Conservation (phyloP, 768 basidiomycete genomes). For the Pleurotus cornucopiae region DNA sequence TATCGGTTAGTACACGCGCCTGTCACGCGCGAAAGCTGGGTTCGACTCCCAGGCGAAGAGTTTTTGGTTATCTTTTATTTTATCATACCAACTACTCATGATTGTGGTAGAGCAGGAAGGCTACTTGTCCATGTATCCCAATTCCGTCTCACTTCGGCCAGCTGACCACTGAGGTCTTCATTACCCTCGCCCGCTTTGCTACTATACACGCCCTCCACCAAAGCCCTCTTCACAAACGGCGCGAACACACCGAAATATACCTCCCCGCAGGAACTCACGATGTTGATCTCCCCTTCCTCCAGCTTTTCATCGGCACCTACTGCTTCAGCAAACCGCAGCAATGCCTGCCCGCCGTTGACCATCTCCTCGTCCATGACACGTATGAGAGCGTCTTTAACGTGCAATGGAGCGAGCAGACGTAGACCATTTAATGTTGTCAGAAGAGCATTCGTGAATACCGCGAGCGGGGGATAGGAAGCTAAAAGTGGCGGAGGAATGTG, state of each 20-base stretch:
- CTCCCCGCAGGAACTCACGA: conserved; percentile 43
- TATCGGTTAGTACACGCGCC: conserved; percentile 10
- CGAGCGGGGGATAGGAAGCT: conserved; percentile 72
- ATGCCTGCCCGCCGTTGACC: conserved; percentile 38
- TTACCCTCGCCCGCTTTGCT: conserved; percentile 17
- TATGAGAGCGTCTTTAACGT: conserved; percentile 58
- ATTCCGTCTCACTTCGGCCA: conserved; percentile 11
- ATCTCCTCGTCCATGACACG: conserved; percentile 63
- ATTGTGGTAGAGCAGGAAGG: neutral
- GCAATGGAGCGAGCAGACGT: conserved; percentile 72
- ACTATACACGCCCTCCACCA: conserved; percentile 76
- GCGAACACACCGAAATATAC: conserved; percentile 61
- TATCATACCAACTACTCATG: neutral
- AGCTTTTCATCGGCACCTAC: conserved; percentile 17
- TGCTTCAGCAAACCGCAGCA: conserved; percentile 5
- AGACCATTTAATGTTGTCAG: conserved; percentile 75
- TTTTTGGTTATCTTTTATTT: neutral
- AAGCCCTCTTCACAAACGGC: conserved; percentile 66
- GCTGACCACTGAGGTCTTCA: conserved; percentile 15
- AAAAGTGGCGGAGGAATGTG: conserved; percentile 72
- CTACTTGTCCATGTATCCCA: neutral
- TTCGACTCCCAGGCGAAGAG: conserved; percentile 10
- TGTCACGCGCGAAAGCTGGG: conserved; percentile 10
- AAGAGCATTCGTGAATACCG: conserved; percentile 66
- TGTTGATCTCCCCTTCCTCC: conserved; percentile 24